Evolutionary conservation across 1,284 basidiomycete species (phyloP).

Genomic region (Puccinia horiana): DNA sequence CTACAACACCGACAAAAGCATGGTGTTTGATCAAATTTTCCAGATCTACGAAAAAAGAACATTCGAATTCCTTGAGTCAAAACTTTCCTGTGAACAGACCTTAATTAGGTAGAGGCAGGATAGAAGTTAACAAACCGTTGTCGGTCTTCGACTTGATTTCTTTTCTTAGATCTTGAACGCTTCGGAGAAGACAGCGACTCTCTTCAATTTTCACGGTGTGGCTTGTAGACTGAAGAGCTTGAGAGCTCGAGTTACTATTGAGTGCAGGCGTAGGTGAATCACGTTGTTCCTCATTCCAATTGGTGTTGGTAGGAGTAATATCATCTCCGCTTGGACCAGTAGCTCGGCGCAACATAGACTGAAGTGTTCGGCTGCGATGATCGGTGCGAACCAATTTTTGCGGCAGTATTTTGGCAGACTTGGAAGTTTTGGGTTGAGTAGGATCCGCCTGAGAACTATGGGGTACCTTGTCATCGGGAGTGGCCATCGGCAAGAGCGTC

Average conservation of each 20-base stretch:
- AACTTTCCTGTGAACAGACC: background rate
- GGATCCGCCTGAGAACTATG: constrained; percentile 13
- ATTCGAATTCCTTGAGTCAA: background rate
- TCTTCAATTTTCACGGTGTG: constrained; percentile 66
- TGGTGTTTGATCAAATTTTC: constrained; percentile 73
- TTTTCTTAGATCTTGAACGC: constrained; percentile 71
- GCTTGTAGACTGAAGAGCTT: constrained; percentile 5
- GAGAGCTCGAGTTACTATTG: background rate
- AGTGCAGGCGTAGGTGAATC: background rate
- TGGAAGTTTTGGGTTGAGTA: constrained; percentile 20
- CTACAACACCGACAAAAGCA: constrained; percentile 89
- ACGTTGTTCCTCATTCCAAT: background rate
- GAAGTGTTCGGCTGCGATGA: constrained; percentile 79
- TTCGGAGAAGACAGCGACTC: constrained; percentile 76
- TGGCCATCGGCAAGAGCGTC: constrained; percentile 27
- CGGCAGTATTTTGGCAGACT: constrained; percentile 63
- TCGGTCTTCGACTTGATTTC: constrained; percentile 68
- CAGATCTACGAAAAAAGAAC: constrained; percentile 8
- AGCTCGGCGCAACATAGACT: constrained; percentile 74
- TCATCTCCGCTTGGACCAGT: background rate
- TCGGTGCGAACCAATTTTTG: constrained; percentile 93
- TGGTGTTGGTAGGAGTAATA: background rate
- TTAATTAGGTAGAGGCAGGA: background rate
- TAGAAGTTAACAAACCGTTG: constrained; percentile 63
- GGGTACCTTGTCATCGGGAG: background rate